Conservation (phyloP, 805 yeast species). For the Cyberlindnera mycetangii region DNA sequence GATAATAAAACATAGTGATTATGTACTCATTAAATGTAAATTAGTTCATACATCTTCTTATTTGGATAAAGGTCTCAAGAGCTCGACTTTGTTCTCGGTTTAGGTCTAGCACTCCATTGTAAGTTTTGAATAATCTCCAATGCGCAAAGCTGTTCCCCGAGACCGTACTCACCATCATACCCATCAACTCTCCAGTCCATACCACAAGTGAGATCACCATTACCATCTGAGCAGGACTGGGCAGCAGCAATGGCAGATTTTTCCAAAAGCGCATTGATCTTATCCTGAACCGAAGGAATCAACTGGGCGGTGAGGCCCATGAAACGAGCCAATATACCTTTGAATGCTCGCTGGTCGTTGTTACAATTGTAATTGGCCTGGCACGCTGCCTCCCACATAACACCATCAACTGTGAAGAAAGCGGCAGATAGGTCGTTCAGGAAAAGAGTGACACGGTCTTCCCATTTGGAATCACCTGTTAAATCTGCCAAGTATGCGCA, state of each 20-base stretch:
- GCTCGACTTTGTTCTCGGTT: constrained; percentile 50
- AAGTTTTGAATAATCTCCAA: constrained; percentile 57
- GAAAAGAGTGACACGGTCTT: constrained; percentile 49
- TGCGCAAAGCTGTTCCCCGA: constrained; percentile 91
- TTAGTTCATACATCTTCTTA: neutral
- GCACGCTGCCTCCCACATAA: constrained; percentile 84
- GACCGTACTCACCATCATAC: constrained; percentile 75
- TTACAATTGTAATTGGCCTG: constrained; percentile 62
- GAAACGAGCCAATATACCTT: constrained; percentile 75
- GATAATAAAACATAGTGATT: neutral
- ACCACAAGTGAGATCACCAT: constrained; percentile 89
- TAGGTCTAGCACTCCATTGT: constrained; percentile 34
- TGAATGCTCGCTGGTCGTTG: constrained; percentile 89
- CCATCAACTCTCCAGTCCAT: constrained; percentile 64
- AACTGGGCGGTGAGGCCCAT: constrained; percentile 71
- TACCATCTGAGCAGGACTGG: constrained; percentile 79
- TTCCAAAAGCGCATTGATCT: constrained; percentile 34
- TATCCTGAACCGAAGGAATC: constrained; percentile 49
- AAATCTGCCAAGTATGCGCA: constrained; percentile 63
- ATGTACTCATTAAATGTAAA: no score
- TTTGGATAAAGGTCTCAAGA: neutral
- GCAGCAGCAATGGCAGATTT: constrained; percentile 73
- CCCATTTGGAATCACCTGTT: constrained; percentile 52
- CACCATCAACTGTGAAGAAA: constrained; percentile 48
- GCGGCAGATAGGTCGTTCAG: constrained; percentile 48